Evolutionary conservation across 768 basidiomycete species (phyloP).

Genomic region (Tephrocybe sp.): DNA sequence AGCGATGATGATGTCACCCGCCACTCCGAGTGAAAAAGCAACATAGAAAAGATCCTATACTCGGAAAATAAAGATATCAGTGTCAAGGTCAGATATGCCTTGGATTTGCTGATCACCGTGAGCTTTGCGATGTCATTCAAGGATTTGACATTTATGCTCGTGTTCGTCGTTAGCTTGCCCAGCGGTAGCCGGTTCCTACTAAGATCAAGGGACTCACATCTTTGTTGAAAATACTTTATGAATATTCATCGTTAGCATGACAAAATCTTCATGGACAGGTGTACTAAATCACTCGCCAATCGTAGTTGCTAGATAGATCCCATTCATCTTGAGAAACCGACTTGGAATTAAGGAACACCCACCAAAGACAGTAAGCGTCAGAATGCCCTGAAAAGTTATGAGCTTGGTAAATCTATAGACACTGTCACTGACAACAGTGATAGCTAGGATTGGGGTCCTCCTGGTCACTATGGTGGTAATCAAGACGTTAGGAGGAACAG

Average conservation of each 20-base stretch:
- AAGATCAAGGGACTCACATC: neutral
- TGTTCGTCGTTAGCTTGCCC: neutral
- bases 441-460: neutral
- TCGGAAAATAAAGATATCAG: neutral
- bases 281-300: neutral
- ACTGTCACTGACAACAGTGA: neutral
- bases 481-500: neutral
- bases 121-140: neutral
- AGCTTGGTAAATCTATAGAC: neutral
- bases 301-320: neutral
- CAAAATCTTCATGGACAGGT: neutral
- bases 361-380: neutral
- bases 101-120: neutral
- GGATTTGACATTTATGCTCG: neutral
- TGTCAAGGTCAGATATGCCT: neutral
- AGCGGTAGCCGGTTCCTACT: neutral
- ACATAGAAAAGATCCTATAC: conserved; percentile 12
- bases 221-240: neutral
- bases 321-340: neutral
- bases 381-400: neutral
- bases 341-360: neutral
- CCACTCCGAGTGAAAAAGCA: conserved; percentile 18
- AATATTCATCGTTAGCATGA: neutral
- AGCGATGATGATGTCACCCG: conserved; percentile 29
- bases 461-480: neutral